These are phyloP conservation scores for Diplodia intermedia DNA, from an alignment of 2,329 filamentous ascomycete species.

Conservation along the genomic window DNA sequence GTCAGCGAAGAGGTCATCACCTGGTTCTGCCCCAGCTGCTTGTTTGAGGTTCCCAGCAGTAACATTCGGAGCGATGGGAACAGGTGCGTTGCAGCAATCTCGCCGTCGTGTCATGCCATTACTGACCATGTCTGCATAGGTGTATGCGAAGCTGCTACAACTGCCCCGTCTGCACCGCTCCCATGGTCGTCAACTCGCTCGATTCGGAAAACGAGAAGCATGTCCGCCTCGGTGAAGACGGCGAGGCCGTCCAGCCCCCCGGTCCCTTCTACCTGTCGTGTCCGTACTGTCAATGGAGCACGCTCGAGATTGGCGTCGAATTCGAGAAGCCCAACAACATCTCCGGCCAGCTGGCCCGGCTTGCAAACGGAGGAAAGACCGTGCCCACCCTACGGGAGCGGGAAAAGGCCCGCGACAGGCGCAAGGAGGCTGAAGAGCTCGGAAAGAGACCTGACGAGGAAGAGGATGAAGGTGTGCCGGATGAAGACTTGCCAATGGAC, in stretches of 20 bases:
- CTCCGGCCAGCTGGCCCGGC: conserved; percentile 75
- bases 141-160: conserved; percentile 96
- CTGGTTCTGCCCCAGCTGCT: conserved; percentile 92
- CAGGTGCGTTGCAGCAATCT: conserved; percentile 62
- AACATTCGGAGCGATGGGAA: conserved; percentile 93
- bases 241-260: conserved; percentile 35
- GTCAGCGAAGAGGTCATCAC: conserved; percentile 92
- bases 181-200: conserved; percentile 75
- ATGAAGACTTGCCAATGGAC: conserved; percentile 47
- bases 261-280: conserved; percentile 82
- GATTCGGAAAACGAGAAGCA: conserved; percentile 35
- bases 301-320: conserved; percentile 84
- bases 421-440: conserved; percentile 41
- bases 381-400: conserved; percentile 51
- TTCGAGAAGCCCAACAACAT: conserved; percentile 91
- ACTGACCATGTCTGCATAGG: conserved; percentile 53
- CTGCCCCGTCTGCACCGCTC: conserved; percentile 86
- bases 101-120: background rate
- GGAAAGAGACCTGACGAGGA: conserved; percentile 35
- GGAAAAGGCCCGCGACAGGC: conserved; percentile 49
- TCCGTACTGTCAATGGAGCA: conserved; percentile 92
- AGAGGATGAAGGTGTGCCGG: conserved; percentile 34
- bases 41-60: conserved; percentile 95
- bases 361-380: conserved; percentile 60
- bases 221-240: conserved; percentile 20